Percentiles rank a stretch among this genome's conserved stretches.
Conservation (phyloP, 1,139 yeast genomes). For the Lodderomyces orthopsilosis region DNA sequence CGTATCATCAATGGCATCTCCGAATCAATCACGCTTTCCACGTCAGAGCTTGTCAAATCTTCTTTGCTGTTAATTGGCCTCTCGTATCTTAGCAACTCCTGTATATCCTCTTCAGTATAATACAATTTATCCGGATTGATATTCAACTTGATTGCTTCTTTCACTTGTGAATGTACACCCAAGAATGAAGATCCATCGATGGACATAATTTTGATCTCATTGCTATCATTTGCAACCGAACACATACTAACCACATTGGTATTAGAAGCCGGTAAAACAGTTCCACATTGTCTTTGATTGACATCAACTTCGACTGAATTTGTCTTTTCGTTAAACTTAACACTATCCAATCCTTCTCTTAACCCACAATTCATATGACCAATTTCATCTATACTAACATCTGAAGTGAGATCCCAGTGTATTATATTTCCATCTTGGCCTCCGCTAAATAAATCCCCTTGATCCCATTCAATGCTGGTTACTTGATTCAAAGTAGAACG, state of each 20-base stretch:
- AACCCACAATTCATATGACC: conserved; percentile 31
- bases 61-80: not conserved
- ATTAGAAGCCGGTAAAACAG: conserved; percentile 56
- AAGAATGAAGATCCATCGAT: conserved; percentile 55
- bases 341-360: conserved; percentile 47
- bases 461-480: conserved; percentile 62
- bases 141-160: conserved; percentile 29
- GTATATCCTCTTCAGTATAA: conserved; percentile 35
- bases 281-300: conserved; percentile 58
- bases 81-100: conserved; percentile 19
- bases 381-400: conserved; percentile 13
- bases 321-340: conserved; percentile 31
- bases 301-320: conserved; percentile 26
- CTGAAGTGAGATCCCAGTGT: conserved; percentile 63
- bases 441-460: conserved; percentile 59
- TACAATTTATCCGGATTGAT: conserved; percentile 24
- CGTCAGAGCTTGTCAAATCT: not conserved
- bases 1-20: conserved; percentile 25
- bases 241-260: conserved; percentile 45
- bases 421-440: conserved; percentile 70
- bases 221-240: conserved; percentile 26
- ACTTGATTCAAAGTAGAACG: conserved; percentile 19
- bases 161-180: conserved; percentile 50
- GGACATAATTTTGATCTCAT: conserved; percentile 42
- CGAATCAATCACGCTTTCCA: conserved; percentile 2